Evolutionary conservation across 768 basidiomycete genomes (phyloP).

Genomic region (Phlegmacium glaucopus): DNA sequence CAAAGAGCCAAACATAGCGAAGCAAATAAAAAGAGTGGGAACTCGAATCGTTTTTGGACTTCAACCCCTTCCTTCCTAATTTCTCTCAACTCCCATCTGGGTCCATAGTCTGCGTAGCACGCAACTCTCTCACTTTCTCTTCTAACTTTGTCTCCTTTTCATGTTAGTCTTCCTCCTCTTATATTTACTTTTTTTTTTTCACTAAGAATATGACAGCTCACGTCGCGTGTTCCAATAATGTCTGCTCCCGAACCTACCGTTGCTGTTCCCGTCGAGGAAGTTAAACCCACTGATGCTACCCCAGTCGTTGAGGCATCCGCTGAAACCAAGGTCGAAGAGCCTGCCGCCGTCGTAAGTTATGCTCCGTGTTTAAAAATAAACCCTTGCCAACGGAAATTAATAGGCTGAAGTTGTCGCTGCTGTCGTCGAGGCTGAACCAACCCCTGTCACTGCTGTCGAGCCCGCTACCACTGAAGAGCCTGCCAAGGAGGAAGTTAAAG

Average conservation of each 20-base stretch:
- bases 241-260: slow-evolving; percentile 65
- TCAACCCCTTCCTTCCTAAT: slow-evolving; percentile 59
- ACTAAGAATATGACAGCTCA: slow-evolving; percentile 36
- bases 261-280: slow-evolving; percentile 51
- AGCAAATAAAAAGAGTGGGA: slow-evolving; percentile 44
- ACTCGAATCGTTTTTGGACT: slow-evolving; percentile 31
- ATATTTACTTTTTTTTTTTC: slow-evolving; percentile 11
- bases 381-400: no score
- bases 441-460: slow-evolving; percentile 32
- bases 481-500: slow-evolving; percentile 39
- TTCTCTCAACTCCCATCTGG: slow-evolving; percentile 46
- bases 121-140: slow-evolving; percentile 36
- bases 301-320: slow-evolving; percentile 27
- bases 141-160: slow-evolving; percentile 52
- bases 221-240: slow-evolving; percentile 71
- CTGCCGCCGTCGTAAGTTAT: slow-evolving; percentile 11
- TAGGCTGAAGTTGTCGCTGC: not conserved
- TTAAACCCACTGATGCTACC: slow-evolving; percentile 44
- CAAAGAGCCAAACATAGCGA: slow-evolving; percentile 38
- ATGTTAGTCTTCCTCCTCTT: slow-evolving; percentile 25
- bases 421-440: slow-evolving; percentile 28
- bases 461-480: slow-evolving; percentile 26
- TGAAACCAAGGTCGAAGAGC: slow-evolving; percentile 40
- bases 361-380: no score
- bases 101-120: slow-evolving; percentile 53